Evolutionary conservation across 2,329 filamentous ascomycete species (phyloP), one percentile per base, ranked within the genome.

Genomic region (Claviceps lovelessii): DNA sequence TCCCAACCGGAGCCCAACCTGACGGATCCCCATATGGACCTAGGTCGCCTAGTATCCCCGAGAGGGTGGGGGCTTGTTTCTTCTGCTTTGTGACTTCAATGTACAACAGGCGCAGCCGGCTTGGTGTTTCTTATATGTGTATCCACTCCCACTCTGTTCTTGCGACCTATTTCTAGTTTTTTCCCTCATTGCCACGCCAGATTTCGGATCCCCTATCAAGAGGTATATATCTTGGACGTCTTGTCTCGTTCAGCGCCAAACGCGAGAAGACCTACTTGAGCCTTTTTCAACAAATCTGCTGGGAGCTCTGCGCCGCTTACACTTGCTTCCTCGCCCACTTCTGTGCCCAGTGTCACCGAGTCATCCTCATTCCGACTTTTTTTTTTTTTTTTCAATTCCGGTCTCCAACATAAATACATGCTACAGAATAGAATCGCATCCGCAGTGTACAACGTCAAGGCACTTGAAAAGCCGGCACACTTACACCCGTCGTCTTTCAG

Each of bases 41-140:
- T 51, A 42, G 46, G 48, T 51, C 54, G 50, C 52, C 56, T 55
- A 42, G 37, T 39, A 51, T 55, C 46, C 54, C 46, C 19, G 54
- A 28, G 51, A 42, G 46, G 31, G 55, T 49, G 49, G 56, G 46
- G 48, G 31, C 33, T 52, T 51, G 45, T 51, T 51, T 51, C 31
- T 39, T 50, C 53, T 54, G 31, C 37, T 41, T 31, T 31, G 29
- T 23, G 29, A 23, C 49, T 42, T 33, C 31, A 29, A 39, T 53
- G 53, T 37, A n/a, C 31, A 33, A 51, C 52, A 49, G 47, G 44
- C 23, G 23, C 23, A 54, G 54, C 49, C 53, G 42, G 31, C 56
- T 54, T 58, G 56, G 56, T 58, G 59, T 60, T 64, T 59, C 68
- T 68, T 64, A 60, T 68, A 67, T 65, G 63, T 63, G 58, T 65